These are phyloP conservation scores for Hanseniaspora taiwanica DNA, from an alignment of 805 yeast genomes.

Conservation along the genomic window DNA sequence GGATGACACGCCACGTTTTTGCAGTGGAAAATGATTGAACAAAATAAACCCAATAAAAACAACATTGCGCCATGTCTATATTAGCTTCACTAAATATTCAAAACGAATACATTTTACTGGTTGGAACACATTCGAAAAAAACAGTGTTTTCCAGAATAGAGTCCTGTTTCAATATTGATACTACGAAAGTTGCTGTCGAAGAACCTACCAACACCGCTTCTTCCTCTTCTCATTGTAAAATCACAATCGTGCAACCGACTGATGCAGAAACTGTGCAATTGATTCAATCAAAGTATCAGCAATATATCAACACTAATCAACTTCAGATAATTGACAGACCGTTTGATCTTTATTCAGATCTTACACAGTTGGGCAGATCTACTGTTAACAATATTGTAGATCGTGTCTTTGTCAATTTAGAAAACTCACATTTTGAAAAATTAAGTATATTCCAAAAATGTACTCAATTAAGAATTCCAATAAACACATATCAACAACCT, in stretches of 20 bases:
- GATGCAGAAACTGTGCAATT: slow-evolving; percentile 13
- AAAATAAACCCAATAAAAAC: no score
- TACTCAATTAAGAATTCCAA: slow-evolving; percentile 55
- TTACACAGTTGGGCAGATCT: slow-evolving; percentile 45
- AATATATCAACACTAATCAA: slow-evolving; percentile 15
- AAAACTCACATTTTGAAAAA: slow-evolving; percentile 19
- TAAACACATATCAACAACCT: slow-evolving; percentile 66
- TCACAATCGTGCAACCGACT: slow-evolving; percentile 9
- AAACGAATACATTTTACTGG: slow-evolving; percentile 42
- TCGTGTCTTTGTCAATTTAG: slow-evolving; percentile 51
- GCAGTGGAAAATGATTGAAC: no score
- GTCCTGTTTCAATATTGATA: slow-evolving; percentile 39
- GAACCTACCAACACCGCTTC: neutral
- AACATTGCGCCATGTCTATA: slow-evolving; percentile 18
- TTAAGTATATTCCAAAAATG: slow-evolving; percentile 39
- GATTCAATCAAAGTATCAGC: slow-evolving; percentile 8
- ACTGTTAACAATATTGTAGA: slow-evolving; percentile 59
- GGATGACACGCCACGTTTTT: no score
- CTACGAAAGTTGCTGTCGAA: slow-evolving; percentile 30
- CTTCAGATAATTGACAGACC: slow-evolving; percentile 21
- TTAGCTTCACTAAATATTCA: slow-evolving; percentile 32
- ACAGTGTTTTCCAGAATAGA: slow-evolving; percentile 36
- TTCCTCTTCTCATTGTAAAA: neutral
- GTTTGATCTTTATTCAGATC: slow-evolving; percentile 28
- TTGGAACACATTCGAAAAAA: slow-evolving; percentile 30